Evolutionary conservation across 768 basidiomycete genomes (phyloP), one percentile per base, ranked within the genome.

Genomic region (Mycena maculata): DNA sequence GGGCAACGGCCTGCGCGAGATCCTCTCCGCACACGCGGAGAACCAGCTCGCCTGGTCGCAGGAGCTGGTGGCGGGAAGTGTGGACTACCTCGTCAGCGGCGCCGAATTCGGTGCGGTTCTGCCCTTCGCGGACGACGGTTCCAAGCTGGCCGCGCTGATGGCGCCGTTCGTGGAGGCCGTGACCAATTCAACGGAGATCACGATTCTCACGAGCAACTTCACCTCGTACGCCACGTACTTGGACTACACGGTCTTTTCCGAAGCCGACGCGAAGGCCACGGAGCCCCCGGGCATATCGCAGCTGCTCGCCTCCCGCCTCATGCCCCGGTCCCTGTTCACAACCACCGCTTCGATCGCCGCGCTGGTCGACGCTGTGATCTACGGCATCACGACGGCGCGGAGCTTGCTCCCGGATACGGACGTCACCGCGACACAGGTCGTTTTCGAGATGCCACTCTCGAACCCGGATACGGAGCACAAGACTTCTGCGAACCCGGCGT

Each of bases 11-110:
- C 58, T 60, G 58, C 58, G 58, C 58, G 58, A 60, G 58, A 49
- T 60, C 58, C 58, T 60, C 58, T 49, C 58, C 48, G 47, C 47
- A 49, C 58, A 60, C 38, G 58, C 58, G 58, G 47, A 60, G 58
- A 60, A 60, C 58, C 58, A 60, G 47, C 58, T 60, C 58, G 58
- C 58, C 47, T 60, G 58, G 58, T 60, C 58, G 58, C 58, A 60
- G 58, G 58, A 60, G 58, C 58, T 60, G 58, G 47, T 39, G 36
- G n/a, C 58, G 58, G 58, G 58, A 49, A 13, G 58, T 49, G 58
- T 50, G 47, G 58, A 59, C 57, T 59, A 59, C 44, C 57, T 59
- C 45, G 57, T 59, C 57, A 59, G 48, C 57, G 45, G 44, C 57
- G 57, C 33, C 57, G 44, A 59, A 38, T 59, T 59, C 45, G 45